Evolutionary conservation across 2,329 filamentous ascomycete species (phyloP).

Genomic region (Plenodomus lindquistii): DNA sequence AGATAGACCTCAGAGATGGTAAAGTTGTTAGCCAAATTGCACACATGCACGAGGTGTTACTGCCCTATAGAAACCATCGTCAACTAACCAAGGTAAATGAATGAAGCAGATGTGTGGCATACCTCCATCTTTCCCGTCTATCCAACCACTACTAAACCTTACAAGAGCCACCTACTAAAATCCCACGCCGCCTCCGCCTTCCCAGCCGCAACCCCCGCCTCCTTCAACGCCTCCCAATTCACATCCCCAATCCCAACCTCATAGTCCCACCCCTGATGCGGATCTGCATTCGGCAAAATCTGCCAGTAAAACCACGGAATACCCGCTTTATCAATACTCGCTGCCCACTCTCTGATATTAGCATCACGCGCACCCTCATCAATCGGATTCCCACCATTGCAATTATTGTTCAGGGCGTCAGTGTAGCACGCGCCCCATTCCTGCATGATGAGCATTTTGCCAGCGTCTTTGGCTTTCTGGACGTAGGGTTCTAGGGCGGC

Average conservation of each 20-base stretch:
- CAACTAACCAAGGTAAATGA: too few relatives aligned
- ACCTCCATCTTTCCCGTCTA: not conserved
- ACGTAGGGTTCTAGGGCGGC: not conserved
- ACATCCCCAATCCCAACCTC: not conserved
- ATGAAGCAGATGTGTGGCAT: too few relatives aligned
- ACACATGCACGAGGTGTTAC: too few relatives aligned
- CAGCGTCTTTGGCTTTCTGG: not conserved
- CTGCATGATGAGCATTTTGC: not conserved
- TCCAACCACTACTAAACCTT: not conserved
- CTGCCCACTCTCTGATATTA: not conserved
- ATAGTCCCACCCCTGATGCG: not conserved
- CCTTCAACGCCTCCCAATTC: conserved; percentile 3
- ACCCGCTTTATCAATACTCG: not conserved
- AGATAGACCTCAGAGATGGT: too few relatives aligned
- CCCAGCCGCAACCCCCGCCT: conserved; percentile 5
- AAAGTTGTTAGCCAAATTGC: too few relatives aligned
- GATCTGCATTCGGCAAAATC: not conserved
- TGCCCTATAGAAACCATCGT: too few relatives aligned
- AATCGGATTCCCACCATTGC: not conserved
- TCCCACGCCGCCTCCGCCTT: conserved; percentile 4
- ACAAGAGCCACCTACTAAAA: not conserved
- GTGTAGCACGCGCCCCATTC: not conserved
- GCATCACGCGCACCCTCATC: not conserved
- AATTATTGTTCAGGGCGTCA: not conserved
- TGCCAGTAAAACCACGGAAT: not conserved